Evolutionary conservation across 805 yeast species (phyloP), one percentile per base, ranked within the genome.

Genomic region (Wickerhamomyces bisporus): DNA sequence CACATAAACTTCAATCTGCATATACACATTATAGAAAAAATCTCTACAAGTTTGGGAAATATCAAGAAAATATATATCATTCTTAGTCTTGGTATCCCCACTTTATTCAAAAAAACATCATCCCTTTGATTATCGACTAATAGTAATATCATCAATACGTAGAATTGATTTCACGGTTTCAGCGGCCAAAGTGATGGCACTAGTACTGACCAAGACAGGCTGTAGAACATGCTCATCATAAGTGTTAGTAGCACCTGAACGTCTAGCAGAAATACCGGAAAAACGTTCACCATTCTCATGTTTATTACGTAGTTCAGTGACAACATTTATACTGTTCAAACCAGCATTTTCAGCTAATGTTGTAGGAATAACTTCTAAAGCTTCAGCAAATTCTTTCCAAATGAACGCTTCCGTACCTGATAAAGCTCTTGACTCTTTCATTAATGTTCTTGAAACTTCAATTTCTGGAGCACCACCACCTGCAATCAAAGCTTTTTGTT

Each of bases 381-480:
- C 98, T 44, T 82, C 79, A 13, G 95, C 97, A 67, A 86, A 93
- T 36, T 50, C 59, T 36, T 48, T 46, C 55, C 53, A 55, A 32
- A 55, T 47, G 37, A 52, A 55, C 2, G 95, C 81, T 62, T 91
- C 98, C 37, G 93, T 79, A 3, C 98, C 99, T 36, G 93, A 69
- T 5, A 96, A 79, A 53, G 84, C 81, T 66, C 91, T 91, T 44
- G 98, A 96, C 30, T 84, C 81, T 53, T 81, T 89, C 60, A 82
- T 85, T 57, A 93, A 95, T 11, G 97, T 96, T 64, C 86, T 86
- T 10, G 97, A 84, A 95, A 93, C 91, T 53, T 88, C 73, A 94
- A 93, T 81, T 58, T 91, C 98, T 32, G 98, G 95, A 6, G 98
- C 98, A 53, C 98, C 98, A 47, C 98, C 99, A 53, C 99, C 99